Evolutionary conservation across 2,329 filamentous ascomycete genomes (phyloP).

Genomic region (Cordyceps farinosa): DNA sequence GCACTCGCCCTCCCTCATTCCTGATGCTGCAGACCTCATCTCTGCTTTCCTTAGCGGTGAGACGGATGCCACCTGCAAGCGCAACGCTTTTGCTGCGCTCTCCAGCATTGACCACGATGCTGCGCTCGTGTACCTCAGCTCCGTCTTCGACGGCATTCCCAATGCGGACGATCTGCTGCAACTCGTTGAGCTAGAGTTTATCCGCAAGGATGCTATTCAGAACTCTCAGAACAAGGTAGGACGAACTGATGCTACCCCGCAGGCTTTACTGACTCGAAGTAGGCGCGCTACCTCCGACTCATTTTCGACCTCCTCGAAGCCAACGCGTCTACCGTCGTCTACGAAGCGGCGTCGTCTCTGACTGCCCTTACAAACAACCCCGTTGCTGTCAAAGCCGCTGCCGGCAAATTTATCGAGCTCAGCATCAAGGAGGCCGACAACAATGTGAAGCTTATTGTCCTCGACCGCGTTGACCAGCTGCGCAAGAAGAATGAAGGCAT

Average conservation of each 20-base stretch:
- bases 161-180: slow-evolving; percentile 94
- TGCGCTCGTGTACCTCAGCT: slow-evolving; percentile 80
- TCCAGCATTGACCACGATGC: slow-evolving; percentile 90
- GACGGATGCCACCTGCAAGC: slow-evolving; percentile 92
- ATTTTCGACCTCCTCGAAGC: slow-evolving; percentile 97
- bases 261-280: slow-evolving; percentile 17
- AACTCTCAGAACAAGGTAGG: slow-evolving; percentile 89
- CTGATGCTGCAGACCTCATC: slow-evolving; percentile 90
- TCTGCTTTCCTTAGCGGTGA: slow-evolving; percentile 85
- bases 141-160: slow-evolving; percentile 86
- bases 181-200: slow-evolving; percentile 92
- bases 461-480: slow-evolving; percentile 87
- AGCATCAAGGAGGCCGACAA: slow-evolving; percentile 98
- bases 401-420: slow-evolving; percentile 92
- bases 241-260: slow-evolving; percentile 9
- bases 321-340: slow-evolving; percentile 88
- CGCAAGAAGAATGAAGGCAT: slow-evolving; percentile 86
- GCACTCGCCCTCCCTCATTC: slow-evolving; percentile 87
- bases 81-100: slow-evolving; percentile 92
- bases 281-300: slow-evolving; percentile 85
- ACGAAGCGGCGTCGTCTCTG: slow-evolving; percentile 93
- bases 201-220: slow-evolving; percentile 92
- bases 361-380: slow-evolving; percentile 94
- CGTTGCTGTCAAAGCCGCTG: slow-evolving; percentile 94
- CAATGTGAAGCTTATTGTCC: slow-evolving; percentile 97